Evolutionary conservation across 805 yeast species (phyloP), one percentile per base, ranked within the genome.

Genomic region (Clavispora phyllophila): DNA sequence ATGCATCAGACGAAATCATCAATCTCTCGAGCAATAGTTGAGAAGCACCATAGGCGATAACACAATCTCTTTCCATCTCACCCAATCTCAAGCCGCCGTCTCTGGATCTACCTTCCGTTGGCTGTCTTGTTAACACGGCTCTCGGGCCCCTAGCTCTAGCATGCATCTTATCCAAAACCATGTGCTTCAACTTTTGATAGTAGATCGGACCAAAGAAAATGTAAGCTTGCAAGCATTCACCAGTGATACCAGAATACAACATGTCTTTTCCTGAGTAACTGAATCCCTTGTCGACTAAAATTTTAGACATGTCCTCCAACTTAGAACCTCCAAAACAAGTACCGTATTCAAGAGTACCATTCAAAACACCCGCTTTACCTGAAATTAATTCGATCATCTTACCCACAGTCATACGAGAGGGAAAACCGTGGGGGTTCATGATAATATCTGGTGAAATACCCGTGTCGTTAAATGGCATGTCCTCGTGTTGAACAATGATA

Each of bases 41-140:
- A 23, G 54, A 47, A 1, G 99, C 99, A 58, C 99, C 99, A 58
- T 93, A 93, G 1, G 99, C 99, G 68, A 93, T 95, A 51, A 93
- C 96, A 83, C 99, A 93, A 73, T 93, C 99, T 68, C 99, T 85
- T 66, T 93, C 99, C 99, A 93, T 93, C 71, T 93, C 99, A 58
- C 99, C 99, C 64, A 93, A 77, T 73, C 99, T 84, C 62, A 93
- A 77, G 62, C 99, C 99, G 79, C 99, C 99, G 66, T 93, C 99
- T 66, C 99, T 80, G 2, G 97, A 88, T 66, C 99, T 80, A 76
- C 99, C 99, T 66, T 93, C 99, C 0, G 98, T 91, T 14, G 98
- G 99, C 68, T 93, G 99, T 66, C 99, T 82, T 9, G 99, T 93
- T 45, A 93, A 74, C 10, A 93, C 98, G 0, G 99, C 99, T 55